These are phyloP conservation scores for Apiospora arundinis DNA, from an alignment of 2,329 filamentous ascomycete species.

Conservation along the genomic window DNA sequence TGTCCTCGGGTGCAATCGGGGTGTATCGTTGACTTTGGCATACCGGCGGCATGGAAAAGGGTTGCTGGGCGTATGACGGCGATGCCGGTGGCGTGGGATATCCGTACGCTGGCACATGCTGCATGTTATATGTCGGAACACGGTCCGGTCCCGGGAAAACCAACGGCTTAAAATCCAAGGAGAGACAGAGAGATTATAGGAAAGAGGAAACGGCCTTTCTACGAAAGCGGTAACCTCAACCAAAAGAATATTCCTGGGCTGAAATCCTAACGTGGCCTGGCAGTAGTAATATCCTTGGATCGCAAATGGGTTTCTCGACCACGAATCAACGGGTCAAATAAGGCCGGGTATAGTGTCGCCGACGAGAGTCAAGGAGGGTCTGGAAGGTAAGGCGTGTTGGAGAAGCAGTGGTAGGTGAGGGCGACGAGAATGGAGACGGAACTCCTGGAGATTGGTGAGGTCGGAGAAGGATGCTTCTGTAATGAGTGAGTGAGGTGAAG, in stretches of 20 bases:
- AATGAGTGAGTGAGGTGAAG: constrained; percentile 24
- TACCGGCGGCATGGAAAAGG: constrained; percentile 44
- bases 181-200: constrained; percentile 37
- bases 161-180: constrained; percentile 21
- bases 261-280: constrained; percentile 30
- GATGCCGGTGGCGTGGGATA: constrained; percentile 65
- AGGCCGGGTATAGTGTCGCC: constrained; percentile 30
- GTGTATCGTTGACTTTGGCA: constrained; percentile 53
- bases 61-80: constrained; percentile 55
- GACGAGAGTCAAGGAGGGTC: constrained; percentile 30
- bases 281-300: constrained; percentile 23
- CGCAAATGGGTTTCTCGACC: constrained; percentile 38
- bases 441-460: constrained; percentile 24
- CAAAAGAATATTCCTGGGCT: constrained; percentile 26
- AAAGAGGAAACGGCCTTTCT: constrained; percentile 41
- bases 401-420: constrained; percentile 22
- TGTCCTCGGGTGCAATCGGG: constrained; percentile 77
- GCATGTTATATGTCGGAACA: constrained; percentile 48
- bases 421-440: constrained; percentile 26
- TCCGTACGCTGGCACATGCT: constrained; percentile 63
- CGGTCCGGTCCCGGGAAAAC: constrained; percentile 20
- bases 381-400: constrained; percentile 28
- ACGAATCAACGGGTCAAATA: constrained; percentile 59
- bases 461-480: background rate
- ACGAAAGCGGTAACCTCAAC: constrained; percentile 37